Percentiles rank a stretch among this genome's conserved stretches.
phyloP scores from a whole-genome alignment of 192 early-diverging fungal genomes.

The Globomyces pollinis-pini region DNA sequence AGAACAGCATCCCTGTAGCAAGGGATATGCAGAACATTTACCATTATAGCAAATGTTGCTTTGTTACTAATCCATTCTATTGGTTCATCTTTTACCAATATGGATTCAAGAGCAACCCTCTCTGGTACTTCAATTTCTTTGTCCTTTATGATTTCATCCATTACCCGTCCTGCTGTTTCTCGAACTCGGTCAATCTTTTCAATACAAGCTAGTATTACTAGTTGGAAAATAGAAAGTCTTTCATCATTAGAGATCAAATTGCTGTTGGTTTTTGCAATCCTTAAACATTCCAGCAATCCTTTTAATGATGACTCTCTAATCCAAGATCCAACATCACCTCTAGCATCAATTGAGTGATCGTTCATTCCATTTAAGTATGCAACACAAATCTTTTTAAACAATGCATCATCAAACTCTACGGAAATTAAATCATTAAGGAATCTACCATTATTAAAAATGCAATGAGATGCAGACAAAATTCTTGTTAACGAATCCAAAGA shows the following conservation, averaged over 20 bases:
- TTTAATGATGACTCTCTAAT: slow-evolving; percentile 67
- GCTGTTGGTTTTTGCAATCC: slow-evolving; percentile 1
- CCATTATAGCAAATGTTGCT: slow-evolving; percentile 57
- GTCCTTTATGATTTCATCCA: slow-evolving; percentile 42
- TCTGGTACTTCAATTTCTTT: slow-evolving; percentile 14
- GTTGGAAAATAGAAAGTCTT: slow-evolving; percentile 7
- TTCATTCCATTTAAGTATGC: slow-evolving; percentile 59
- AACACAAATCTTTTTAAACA: slow-evolving; percentile 37
- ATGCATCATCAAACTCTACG: neutral
- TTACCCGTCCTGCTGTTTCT: slow-evolving; percentile 56
- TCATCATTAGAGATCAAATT: slow-evolving; percentile 16
- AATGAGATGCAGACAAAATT: too few relatives aligned
- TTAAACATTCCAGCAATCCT: slow-evolving; percentile 42
- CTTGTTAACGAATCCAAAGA: slow-evolving; percentile 45
- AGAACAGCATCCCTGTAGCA: slow-evolving; percentile 55
- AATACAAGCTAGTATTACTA: slow-evolving; percentile 51
- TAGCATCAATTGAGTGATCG: slow-evolving; percentile 81
- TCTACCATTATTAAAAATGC: neutral
- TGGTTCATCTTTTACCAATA: slow-evolving; percentile 14
- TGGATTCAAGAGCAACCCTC: neutral
- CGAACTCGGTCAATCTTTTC: slow-evolving; percentile 91
- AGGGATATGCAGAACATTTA: slow-evolving; percentile 41
- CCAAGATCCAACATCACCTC: slow-evolving; percentile 96
- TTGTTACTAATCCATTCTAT: slow-evolving; percentile 57
- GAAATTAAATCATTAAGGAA: neutral